phyloP scores from a whole-genome alignment of 2,329 filamentous ascomycete genomes.

The Elsinoe necatrix region DNA sequence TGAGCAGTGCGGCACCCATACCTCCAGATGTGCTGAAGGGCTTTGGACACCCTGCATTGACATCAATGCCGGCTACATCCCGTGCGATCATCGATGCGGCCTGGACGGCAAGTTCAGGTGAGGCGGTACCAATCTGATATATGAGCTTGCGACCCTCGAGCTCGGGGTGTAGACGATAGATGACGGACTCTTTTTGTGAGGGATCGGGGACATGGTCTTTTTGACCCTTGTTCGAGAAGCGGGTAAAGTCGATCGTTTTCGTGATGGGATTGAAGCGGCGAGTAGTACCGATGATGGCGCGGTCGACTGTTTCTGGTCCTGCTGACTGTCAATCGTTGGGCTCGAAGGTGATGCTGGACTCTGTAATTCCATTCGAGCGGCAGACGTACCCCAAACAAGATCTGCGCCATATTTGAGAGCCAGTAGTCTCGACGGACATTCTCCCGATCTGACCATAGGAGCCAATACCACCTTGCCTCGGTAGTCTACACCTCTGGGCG shows the following conservation, averaged over 20 bases:
- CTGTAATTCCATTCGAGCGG: neutral
- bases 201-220: constrained; percentile 50
- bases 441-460: constrained; percentile 96
- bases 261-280: constrained; percentile 68
- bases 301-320: constrained; percentile 92
- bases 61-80: constrained; percentile 88
- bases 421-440: constrained; percentile 79
- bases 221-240: constrained; percentile 61
- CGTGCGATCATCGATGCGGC: constrained; percentile 75
- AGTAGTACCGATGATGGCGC: constrained; percentile 78
- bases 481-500: constrained; percentile 83
- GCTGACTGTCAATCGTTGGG: neutral
- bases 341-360: constrained; percentile 13
- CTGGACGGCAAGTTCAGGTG: constrained; percentile 71
- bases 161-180: constrained; percentile 75
- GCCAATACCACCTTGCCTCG: constrained; percentile 88
- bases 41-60: constrained; percentile 97
- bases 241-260: constrained; percentile 75
- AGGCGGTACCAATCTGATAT: constrained; percentile 86
- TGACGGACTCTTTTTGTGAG: constrained; percentile 52
- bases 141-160: constrained; percentile 68
- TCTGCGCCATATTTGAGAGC: constrained; percentile 94
- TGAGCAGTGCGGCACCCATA: constrained; percentile 88
- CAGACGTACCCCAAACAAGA: constrained; percentile 74
- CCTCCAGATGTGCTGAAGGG: constrained; percentile 88